Base-by-base conservation (phyloP, 164 flowering plant species). In the Platanus orientalis region DNA sequence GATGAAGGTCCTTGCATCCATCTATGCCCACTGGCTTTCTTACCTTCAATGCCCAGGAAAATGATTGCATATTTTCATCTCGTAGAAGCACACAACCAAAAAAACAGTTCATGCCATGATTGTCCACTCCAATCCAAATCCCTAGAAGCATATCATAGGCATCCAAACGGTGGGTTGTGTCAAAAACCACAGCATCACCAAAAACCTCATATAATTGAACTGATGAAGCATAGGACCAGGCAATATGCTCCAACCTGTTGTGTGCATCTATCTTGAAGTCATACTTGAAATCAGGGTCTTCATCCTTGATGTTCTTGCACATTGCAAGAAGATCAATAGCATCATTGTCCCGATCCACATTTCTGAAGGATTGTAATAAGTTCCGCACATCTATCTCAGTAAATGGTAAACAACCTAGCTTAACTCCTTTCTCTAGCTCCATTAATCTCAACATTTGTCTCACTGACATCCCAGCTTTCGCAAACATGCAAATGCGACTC, bases 41-140 rank as follows among this genome's bases (percentile, higher is more conserved):
- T 78, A 90, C 92, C 90, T 90, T 86, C 79, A 86, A 60, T 56
- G 89, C 90, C 97, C 94, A 90, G 3, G 89, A 80, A 75, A 90
- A 90, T 21, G 90, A 84, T 52, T 77, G 82, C 67, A 80, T 51
- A 62, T 78, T 87, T 71, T 87, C 96, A 80, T 87, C 93, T 69
- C 83, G 76, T 23, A 87, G 68, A 71, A 90, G 88, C 58, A 78
- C 84, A 69, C 97, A 85, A 34, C 92, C 84, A 67, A 86, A 90
- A 53, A 84, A 81, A 64, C 86, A 83, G 57, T 64, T 73, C 67
- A 63, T 70, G n/a, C 97, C 94, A 80, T 83, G 83, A 74, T 83
- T 87, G 68, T 90, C 92, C 42, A 87, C 81, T 55, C 97, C 97
- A 76, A 90, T 60, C 90, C 89, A 90, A 62, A 87, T 71, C 17